phyloP scores from a whole-genome alignment of 306 rosid species.

The Vachellia collinsii region DNA sequence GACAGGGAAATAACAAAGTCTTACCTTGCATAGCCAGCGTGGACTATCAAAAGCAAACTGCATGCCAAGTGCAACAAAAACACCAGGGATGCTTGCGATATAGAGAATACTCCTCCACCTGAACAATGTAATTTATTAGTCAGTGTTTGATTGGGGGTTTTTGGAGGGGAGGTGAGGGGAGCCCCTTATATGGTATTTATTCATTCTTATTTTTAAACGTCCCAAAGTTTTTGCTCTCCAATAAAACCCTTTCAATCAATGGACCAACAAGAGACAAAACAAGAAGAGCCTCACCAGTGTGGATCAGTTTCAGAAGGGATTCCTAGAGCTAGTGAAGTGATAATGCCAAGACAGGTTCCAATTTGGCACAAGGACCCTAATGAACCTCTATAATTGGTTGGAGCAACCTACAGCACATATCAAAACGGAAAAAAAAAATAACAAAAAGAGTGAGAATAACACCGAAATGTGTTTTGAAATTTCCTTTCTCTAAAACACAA shows the following conservation, averaged over 20 bases:
- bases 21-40: conserved; percentile 92
- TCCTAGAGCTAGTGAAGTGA: conserved; percentile 74
- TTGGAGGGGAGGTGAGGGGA: not conserved
- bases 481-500: conserved; percentile 1
- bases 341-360: conserved; percentile 91
- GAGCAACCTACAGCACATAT: conserved; percentile 67
- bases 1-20: conserved; percentile 31
- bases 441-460: conserved; percentile 21
- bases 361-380: conserved; percentile 83
- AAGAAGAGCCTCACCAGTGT: conserved; percentile 66
- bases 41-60: conserved; percentile 94
- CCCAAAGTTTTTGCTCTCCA: conserved; percentile 20
- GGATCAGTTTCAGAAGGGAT: conserved; percentile 76
- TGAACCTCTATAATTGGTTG: conserved; percentile 88
- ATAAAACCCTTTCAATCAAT: conserved; percentile 8
- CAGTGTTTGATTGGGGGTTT: not conserved
- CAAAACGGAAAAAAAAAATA: not conserved
- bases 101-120: conserved; percentile 96
- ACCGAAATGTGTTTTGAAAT: not conserved
- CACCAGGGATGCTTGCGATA: conserved; percentile 79
- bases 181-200: not conserved
- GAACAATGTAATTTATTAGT: conserved; percentile 38
- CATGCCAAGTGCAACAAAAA: conserved; percentile 76
- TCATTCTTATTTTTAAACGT: conserved; percentile 4
- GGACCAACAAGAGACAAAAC: conserved; percentile 31